Evolutionary conservation across 306 rosid species (phyloP).

Genomic region (Hippophae gyantsensis): DNA sequence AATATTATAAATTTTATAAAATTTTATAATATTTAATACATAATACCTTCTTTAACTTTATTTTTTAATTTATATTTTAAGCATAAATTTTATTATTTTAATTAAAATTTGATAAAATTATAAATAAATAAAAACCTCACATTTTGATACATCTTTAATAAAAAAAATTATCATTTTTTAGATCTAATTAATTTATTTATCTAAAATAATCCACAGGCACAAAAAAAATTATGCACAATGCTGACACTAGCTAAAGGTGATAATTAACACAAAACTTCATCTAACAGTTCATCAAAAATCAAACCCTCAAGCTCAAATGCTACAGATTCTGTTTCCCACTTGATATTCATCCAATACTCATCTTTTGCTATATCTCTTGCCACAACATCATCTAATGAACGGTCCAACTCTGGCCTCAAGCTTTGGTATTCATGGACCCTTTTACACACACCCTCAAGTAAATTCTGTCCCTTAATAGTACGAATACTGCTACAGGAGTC

Average conservation of each 20-base stretch:
- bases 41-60: too few relatives aligned
- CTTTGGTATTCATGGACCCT: constrained; percentile 29
- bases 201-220: neutral
- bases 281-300: constrained; percentile 59
- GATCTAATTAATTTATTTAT: neutral
- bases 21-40: too few relatives aligned
- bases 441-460: constrained; percentile 47
- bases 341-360: constrained; percentile 66
- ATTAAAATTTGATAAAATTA: too few relatives aligned
- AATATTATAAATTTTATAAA: too few relatives aligned
- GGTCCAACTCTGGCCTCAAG: constrained; percentile 74
- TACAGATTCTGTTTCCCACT: constrained; percentile 55
- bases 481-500: constrained; percentile 32
- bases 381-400: constrained; percentile 64
- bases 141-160: neutral
- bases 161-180: too few relatives aligned
- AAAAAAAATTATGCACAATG: constrained; percentile 4
- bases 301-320: constrained; percentile 69
- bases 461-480: constrained; percentile 43
- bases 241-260: neutral
- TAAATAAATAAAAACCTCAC: too few relatives aligned
- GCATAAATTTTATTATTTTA: too few relatives aligned
- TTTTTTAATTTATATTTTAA: too few relatives aligned
- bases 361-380: constrained; percentile 46
- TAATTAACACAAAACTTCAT: constrained; percentile 42